Percentiles rank a stretch among this genome's conserved stretches.
Evolutionary conservation across 73 alveolate species (phyloP).

Genomic region (Tetrahymena elliotti): DNA sequence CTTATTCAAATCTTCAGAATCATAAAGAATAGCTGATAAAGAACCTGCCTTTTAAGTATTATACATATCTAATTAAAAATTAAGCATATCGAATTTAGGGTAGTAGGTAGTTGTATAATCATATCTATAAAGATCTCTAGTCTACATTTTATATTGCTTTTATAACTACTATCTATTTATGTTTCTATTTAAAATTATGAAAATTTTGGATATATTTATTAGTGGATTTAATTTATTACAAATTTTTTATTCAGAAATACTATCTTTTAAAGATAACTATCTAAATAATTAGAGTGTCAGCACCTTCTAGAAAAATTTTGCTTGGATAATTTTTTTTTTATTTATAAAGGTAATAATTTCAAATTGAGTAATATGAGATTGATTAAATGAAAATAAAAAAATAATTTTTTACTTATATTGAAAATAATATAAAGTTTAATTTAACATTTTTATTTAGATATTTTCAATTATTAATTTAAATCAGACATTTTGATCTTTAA

Average conservation of each 20-base stretch:
- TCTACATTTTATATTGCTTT: background rate
- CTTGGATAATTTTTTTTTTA: too few relatives aligned
- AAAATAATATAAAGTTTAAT: too few relatives aligned
- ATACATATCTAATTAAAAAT: background rate
- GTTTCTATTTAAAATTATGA: background rate
- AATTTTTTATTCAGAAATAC: background rate
- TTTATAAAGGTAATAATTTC: background rate
- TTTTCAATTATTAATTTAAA: too few relatives aligned
- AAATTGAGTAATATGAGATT: too few relatives aligned
- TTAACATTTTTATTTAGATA: too few relatives aligned
- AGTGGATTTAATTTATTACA: background rate
- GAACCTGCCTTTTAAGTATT: background rate
- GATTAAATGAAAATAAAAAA: too few relatives aligned
- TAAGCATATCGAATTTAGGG: background rate
- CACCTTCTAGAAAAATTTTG: background rate
- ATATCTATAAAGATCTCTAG: background rate
- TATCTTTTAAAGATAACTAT: background rate
- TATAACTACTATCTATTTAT: background rate
- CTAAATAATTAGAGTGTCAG: background rate
- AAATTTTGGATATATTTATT: background rate
- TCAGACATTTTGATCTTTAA: too few relatives aligned
- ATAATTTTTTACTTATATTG: too few relatives aligned
- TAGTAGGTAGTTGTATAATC: background rate
- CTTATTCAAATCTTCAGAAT: background rate
- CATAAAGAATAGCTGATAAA: background rate